phyloP scores from a whole-genome alignment of 768 basidiomycete species.

The Clitopilus passeckerianus region DNA sequence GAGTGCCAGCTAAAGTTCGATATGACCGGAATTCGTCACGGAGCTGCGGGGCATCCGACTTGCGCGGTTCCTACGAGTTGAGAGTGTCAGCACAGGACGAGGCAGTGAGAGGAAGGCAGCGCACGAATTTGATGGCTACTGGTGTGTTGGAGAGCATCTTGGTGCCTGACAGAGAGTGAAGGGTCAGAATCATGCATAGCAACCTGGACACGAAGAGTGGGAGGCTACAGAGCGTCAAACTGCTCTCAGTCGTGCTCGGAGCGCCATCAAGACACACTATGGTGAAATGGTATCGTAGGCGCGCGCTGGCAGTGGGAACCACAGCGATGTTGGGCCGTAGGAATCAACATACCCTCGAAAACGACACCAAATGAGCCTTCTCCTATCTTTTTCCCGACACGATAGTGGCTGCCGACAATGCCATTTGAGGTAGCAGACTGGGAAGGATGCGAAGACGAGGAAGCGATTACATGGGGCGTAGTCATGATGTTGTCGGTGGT shows the following conservation, averaged over 20 bases:
- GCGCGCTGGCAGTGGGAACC: constrained; percentile 3
- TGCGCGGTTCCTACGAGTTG: constrained; percentile 75
- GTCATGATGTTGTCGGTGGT: constrained; percentile 42
- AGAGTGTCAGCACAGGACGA: constrained; percentile 8
- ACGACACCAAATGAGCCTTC: constrained; percentile 99
- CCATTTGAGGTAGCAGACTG: constrained; percentile 62
- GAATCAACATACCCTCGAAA: constrained; percentile 68
- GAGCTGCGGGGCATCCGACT: constrained; percentile 96
- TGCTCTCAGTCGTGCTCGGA: neutral
- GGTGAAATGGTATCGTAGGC: neutral
- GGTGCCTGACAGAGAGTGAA: constrained; percentile 45
- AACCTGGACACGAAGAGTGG: neutral
- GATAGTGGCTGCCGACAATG: constrained; percentile 75
- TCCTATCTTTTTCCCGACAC: constrained; percentile 98
- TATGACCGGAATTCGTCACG: constrained; percentile 97
- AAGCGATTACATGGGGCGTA: constrained; percentile 81
- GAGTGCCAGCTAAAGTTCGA: constrained; percentile 86
- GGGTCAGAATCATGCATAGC: constrained; percentile 3
- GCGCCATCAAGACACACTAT: no score
- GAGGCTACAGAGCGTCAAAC: neutral
- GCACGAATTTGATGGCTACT: constrained; percentile 96
- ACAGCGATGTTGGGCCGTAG: neutral
- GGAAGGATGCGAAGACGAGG: constrained; percentile 65
- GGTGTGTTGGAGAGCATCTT: constrained; percentile 83
- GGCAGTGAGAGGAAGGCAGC: constrained; percentile 21